A percentile compares a stretch with the other conserved stretches of the same genome.
Conservation (phyloP, 495 filamentous ascomycete species). For the Evernia prunastri region DNA sequence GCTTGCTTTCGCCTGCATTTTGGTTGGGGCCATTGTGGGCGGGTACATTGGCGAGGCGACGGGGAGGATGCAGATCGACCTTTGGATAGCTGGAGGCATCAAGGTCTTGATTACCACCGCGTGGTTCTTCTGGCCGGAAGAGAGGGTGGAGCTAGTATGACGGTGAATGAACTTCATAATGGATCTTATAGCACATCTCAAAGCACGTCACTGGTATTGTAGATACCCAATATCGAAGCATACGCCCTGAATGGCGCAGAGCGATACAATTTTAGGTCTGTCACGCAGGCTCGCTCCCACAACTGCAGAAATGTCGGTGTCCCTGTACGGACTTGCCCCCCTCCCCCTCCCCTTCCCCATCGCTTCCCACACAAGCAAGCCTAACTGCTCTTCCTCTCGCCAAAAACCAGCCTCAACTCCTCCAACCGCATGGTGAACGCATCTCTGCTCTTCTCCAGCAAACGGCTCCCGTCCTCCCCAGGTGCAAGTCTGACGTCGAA, state of each 20-base stretch:
- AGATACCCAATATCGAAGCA: too few species aligned
- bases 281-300: too few species aligned
- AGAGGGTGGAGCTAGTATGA: constrained; percentile 16
- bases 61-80: constrained; percentile 47
- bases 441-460: constrained; percentile 9
- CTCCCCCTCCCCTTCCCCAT: background rate
- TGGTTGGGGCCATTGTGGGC: constrained; percentile 56
- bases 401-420: constrained; percentile 11
- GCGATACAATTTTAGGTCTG: too few species aligned
- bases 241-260: too few species aligned
- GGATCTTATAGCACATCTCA: background rate
- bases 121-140: constrained; percentile 40
- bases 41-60: constrained; percentile 46
- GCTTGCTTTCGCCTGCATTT: constrained; percentile 48
- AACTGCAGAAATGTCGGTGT: too few species aligned
- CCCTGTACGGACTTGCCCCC: background rate
- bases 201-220: background rate
- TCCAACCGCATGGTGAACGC: constrained; percentile 16
- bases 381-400: background rate
- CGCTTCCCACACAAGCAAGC: background rate
- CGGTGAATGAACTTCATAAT: background rate
- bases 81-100: constrained; percentile 55
- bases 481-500: constrained; percentile 30
- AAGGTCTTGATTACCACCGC: constrained; percentile 44
- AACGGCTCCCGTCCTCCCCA: constrained; percentile 18